Conservation (phyloP, 192 early-diverging fungal genomes). For the Cetraspora pellucida region DNA sequence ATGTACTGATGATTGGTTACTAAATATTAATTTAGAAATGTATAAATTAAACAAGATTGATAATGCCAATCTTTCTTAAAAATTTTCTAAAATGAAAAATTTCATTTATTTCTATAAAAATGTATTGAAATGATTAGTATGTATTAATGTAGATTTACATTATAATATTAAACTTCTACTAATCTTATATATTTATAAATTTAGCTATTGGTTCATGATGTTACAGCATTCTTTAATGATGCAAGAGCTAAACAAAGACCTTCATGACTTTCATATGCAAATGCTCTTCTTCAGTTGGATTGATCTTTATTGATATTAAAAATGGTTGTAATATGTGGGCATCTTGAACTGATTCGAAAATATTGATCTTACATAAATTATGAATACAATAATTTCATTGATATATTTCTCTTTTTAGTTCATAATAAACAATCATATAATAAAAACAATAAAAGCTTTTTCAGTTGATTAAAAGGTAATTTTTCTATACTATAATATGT, state of each 20-base stretch:
- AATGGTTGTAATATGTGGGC: constrained; percentile 28
- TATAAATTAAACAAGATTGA: constrained; percentile 35
- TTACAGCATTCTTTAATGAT: constrained; percentile 36
- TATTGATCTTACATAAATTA: no score
- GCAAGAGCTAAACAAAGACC: constrained; percentile 31
- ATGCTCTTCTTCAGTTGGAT: constrained; percentile 9
- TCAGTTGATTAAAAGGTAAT: constrained; percentile 20
- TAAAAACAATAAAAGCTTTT: constrained; percentile 22
- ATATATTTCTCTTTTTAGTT: no score
- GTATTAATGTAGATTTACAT: constrained; percentile 27
- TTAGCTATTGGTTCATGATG: constrained; percentile 38
- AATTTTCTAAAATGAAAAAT: constrained; percentile 37
- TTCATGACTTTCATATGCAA: constrained; percentile 25
- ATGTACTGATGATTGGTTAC: constrained; percentile 24
- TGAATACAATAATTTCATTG: no score
- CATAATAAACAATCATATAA: no score
- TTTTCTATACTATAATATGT: constrained; percentile 14
- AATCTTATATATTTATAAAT: constrained; percentile 34
- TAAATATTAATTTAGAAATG: constrained; percentile 37
- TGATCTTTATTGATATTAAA: constrained; percentile 27
- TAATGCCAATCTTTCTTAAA: constrained; percentile 35
- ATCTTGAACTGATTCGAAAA: constrained; percentile 19
- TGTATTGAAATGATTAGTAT: constrained; percentile 35
- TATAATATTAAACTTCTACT: constrained; percentile 35
- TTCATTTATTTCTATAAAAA: constrained; percentile 36